phyloP scores from a whole-genome alignment of 768 basidiomycete genomes.

The Lentinula detonsa region DNA sequence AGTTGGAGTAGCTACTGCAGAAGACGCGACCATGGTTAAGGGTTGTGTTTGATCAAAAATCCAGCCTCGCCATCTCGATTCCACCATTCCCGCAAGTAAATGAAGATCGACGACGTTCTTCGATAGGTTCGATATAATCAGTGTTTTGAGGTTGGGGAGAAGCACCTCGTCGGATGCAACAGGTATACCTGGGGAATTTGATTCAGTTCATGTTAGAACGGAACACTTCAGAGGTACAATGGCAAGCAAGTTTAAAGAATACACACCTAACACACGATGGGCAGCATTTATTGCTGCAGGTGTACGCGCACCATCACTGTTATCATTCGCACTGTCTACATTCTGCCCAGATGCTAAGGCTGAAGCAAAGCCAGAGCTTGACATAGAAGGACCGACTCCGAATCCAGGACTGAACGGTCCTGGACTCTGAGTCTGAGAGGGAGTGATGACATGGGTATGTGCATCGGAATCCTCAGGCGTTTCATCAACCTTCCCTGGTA shows the following conservation, averaged over 20 bases:
- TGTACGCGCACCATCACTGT: neutral
- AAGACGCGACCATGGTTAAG: neutral
- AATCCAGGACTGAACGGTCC: neutral
- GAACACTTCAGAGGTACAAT: neutral
- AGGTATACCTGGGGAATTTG: neutral
- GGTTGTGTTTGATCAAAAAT: neutral
- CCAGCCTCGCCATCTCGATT: neutral
- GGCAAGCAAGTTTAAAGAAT: neutral
- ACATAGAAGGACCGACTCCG: neutral
- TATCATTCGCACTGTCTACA: neutral
- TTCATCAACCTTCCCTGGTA: neutral
- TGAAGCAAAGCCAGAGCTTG: neutral
- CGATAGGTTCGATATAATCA: neutral
- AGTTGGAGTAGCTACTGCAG: neutral
- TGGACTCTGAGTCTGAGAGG: neutral
- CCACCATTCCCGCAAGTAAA: neutral
- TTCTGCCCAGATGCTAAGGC: neutral
- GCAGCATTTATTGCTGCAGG: neutral
- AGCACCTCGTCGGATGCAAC: neutral
- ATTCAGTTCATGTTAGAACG: neutral
- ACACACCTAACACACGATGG: neutral
- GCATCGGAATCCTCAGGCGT: neutral
- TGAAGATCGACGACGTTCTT: neutral
- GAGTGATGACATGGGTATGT: neutral
- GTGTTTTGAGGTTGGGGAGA: neutral